phyloP scores from a whole-genome alignment of 1,284 basidiomycete genomes.

The Gymnopus androsaceus region DNA sequence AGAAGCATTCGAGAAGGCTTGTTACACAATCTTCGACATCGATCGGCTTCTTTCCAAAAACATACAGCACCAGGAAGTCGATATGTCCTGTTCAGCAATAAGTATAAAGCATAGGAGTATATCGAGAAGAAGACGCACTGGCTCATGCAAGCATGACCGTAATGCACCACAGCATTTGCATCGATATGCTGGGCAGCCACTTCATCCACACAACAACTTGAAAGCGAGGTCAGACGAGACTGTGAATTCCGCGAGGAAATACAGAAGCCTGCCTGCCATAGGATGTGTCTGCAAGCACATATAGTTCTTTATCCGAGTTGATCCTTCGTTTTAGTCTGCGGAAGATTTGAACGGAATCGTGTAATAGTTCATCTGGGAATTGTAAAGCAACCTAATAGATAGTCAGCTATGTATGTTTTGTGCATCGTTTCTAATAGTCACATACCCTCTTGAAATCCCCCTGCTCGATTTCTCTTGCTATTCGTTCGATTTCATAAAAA shows the following conservation, averaged over 20 bases:
- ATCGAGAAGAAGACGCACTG: constrained; percentile 50
- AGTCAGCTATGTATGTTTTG: neutral
- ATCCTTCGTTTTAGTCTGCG: constrained; percentile 63
- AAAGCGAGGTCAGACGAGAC: constrained; percentile 21
- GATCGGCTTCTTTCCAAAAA: constrained; percentile 72
- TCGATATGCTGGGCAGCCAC: constrained; percentile 94
- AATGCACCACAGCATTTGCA: constrained; percentile 92
- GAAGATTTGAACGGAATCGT: constrained; percentile 88
- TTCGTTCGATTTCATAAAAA: constrained; percentile 66
- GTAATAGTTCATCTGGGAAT: constrained; percentile 93
- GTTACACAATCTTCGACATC: constrained; percentile 53
- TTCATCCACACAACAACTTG: constrained; percentile 95
- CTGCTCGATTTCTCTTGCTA: constrained; percentile 49
- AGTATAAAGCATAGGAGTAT: constrained; percentile 9
- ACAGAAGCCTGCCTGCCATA: constrained; percentile 79
- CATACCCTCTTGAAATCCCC: constrained; percentile 63
- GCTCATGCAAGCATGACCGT: constrained; percentile 95
- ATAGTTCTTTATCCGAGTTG: constrained; percentile 62
- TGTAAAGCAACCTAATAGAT: constrained; percentile 80
- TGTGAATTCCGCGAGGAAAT: constrained; percentile 17
- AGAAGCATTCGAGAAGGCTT: constrained; percentile 40
- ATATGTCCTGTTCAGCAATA: constrained; percentile 55
- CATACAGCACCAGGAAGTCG: constrained; percentile 83
- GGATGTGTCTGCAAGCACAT: constrained; percentile 94
- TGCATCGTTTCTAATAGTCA: neutral